A percentile compares a stretch with the other conserved stretches of the same genome.
These are phyloP conservation scores for Candida frijolesensis DNA, from an alignment of 1,139 yeast species.

Conservation along the genomic window DNA sequence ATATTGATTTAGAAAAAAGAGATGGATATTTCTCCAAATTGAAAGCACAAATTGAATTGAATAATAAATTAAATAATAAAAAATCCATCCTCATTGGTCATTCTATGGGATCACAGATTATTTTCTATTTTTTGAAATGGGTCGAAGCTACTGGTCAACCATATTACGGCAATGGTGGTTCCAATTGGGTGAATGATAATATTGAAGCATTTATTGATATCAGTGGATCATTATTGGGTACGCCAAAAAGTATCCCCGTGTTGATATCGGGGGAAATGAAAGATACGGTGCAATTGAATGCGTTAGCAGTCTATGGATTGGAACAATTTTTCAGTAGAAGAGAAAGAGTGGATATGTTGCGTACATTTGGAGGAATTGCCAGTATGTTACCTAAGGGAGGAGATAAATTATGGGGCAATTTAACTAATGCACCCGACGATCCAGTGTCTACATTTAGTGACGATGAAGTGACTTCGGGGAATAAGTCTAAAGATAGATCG, in stretches of 20 bases:
- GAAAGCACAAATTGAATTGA: slow-evolving; percentile 69
- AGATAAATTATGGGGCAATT: slow-evolving; percentile 80
- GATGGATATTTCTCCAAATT: slow-evolving; percentile 83
- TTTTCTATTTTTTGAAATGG: slow-evolving; percentile 91
- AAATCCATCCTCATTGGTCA: slow-evolving; percentile 85
- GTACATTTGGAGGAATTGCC: slow-evolving; percentile 91
- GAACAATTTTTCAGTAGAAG: slow-evolving; percentile 90
- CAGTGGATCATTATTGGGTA: slow-evolving; percentile 85
- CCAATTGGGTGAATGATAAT: slow-evolving; percentile 81
- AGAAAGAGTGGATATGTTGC: slow-evolving; percentile 83
- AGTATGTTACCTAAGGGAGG: slow-evolving; percentile 98
- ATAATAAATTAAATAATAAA: slow-evolving; percentile 53
- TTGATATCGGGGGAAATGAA: slow-evolving; percentile 95
- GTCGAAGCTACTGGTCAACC: slow-evolving; percentile 79
- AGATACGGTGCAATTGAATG: slow-evolving; percentile 92
- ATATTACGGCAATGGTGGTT: slow-evolving; percentile 85
- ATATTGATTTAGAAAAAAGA: slow-evolving; percentile 81
- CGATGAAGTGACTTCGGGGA: slow-evolving; percentile 8
- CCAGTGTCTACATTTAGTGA: slow-evolving; percentile 27
- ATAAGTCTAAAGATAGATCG: slow-evolving; percentile 41
- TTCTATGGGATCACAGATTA: slow-evolving; percentile 94
- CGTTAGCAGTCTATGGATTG: slow-evolving; percentile 89
- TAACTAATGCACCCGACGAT: slow-evolving; percentile 64
- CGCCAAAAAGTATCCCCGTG: slow-evolving; percentile 93
- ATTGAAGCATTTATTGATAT: slow-evolving; percentile 82